These are phyloP conservation scores for Bimuria novae-zelandiae DNA, from an alignment of 2,329 filamentous ascomycete genomes.

Conservation along the genomic window DNA sequence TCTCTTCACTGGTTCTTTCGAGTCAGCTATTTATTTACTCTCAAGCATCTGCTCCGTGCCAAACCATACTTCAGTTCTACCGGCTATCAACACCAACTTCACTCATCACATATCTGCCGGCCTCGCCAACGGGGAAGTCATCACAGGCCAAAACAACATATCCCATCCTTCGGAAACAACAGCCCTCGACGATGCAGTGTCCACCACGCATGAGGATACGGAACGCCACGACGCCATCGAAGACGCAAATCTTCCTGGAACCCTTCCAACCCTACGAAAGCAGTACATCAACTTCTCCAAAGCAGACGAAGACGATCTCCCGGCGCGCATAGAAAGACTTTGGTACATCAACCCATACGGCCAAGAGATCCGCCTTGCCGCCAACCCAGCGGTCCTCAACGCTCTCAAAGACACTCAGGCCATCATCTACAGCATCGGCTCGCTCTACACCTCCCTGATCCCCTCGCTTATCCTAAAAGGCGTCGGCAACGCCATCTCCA, in stretches of 20 bases:
- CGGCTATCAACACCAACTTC: constrained; percentile 93
- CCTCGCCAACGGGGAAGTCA: constrained; percentile 73
- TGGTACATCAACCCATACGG: constrained; percentile 99
- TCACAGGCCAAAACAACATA: constrained; percentile 81
- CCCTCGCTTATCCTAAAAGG: constrained; percentile 80
- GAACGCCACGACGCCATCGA: constrained; percentile 69
- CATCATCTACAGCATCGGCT: constrained; percentile 92
- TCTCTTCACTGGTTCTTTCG: constrained; percentile 89
- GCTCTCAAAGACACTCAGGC: constrained; percentile 68
- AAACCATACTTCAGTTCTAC: constrained; percentile 75
- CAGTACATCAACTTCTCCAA: constrained; percentile 86
- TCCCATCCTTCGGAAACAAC: constrained; percentile 38
- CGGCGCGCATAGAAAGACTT: constrained; percentile 75
- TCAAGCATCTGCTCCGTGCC: constrained; percentile 86
- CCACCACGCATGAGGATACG: constrained; percentile 45
- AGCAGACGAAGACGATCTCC: constrained; percentile 71
- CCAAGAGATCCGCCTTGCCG: constrained; percentile 86
- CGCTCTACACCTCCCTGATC: constrained; percentile 85
- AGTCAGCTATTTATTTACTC: constrained; percentile 88
- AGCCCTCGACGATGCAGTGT: constrained; percentile 27
- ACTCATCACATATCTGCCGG: constrained; percentile 91
- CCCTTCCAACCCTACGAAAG: constrained; percentile 76
- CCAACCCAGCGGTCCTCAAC: constrained; percentile 78
- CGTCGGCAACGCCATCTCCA: constrained; percentile 68
- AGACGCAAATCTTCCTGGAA: constrained; percentile 81